phyloP scores from a whole-genome alignment of 352 stramenopile species.

The Pythium volutum region DNA sequence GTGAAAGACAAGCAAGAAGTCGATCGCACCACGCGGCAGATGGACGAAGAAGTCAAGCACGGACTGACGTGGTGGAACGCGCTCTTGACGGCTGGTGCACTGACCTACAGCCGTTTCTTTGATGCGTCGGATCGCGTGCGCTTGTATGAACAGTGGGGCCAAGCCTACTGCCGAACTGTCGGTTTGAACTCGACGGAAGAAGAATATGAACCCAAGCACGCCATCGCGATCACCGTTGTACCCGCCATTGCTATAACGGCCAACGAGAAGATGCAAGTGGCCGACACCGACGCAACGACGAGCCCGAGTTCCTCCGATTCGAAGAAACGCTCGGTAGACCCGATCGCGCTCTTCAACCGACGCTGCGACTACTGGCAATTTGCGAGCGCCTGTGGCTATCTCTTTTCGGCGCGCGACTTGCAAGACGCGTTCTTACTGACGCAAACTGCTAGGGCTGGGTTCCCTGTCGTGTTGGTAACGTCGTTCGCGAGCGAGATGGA shows the following conservation, averaged over 20 bases:
- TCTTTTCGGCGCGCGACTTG: slow-evolving; percentile 44
- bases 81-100: slow-evolving; percentile 37
- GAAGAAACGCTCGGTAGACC: not conserved
- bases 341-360: slow-evolving; percentile 1
- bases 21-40: slow-evolving; percentile 12
- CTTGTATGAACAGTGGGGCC: slow-evolving; percentile 26
- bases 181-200: not conserved
- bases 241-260: slow-evolving; percentile 2
- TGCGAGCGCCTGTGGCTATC: slow-evolving; percentile 24
- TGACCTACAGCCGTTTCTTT: slow-evolving; percentile 36
- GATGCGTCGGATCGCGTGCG: slow-evolving; percentile 6
- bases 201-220: not conserved
- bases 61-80: slow-evolving; percentile 52
- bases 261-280: not conserved
- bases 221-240: not conserved
- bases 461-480: slow-evolving; percentile 44
- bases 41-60: slow-evolving; percentile 22
- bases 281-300: too few species aligned
- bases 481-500: slow-evolving; percentile 39
- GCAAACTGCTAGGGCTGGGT: slow-evolving; percentile 20
- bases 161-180: not conserved
- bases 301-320: not conserved
- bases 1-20: slow-evolving; percentile 32
- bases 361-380: slow-evolving; percentile 25
- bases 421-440: slow-evolving; percentile 45